Evolutionary conservation across 1,284 basidiomycete species (phyloP).

Genomic region (Porodaedalea pini): DNA sequence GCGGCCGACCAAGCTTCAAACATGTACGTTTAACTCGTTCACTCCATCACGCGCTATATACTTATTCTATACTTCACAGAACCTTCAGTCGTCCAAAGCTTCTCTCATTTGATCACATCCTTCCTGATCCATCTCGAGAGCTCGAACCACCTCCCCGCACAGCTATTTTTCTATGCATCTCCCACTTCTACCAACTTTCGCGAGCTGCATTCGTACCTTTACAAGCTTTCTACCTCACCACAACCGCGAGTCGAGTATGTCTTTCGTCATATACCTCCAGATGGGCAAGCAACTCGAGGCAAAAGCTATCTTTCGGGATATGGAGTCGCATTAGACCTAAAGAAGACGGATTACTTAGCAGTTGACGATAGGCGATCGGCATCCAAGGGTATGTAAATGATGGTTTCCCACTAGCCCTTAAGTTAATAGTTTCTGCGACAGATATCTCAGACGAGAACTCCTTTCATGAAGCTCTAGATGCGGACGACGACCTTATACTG

Average conservation of each 20-base stretch:
- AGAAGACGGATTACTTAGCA: slow-evolving; percentile 96
- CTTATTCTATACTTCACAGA: neutral
- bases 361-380: slow-evolving; percentile 73
- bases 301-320: slow-evolving; percentile 75
- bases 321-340: slow-evolving; percentile 88
- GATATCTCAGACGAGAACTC: slow-evolving; percentile 24
- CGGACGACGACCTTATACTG: slow-evolving; percentile 41
- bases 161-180: slow-evolving; percentile 74
- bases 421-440: slow-evolving; percentile 10
- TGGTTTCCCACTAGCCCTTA: neutral
- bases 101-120: slow-evolving; percentile 70
- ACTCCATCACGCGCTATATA: neutral
- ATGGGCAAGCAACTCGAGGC: slow-evolving; percentile 21
- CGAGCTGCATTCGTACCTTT: slow-evolving; percentile 63
- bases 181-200: slow-evolving; percentile 57
- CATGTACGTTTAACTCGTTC: slow-evolving; percentile 13
- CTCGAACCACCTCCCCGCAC: slow-evolving; percentile 46
- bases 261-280: slow-evolving; percentile 62
- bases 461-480: slow-evolving; percentile 27
- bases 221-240: slow-evolving; percentile 43
- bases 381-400: slow-evolving; percentile 25
- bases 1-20: slow-evolving; percentile 24
- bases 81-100: slow-evolving; percentile 38
- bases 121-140: slow-evolving; percentile 42
- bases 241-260: slow-evolving; percentile 64